Evolutionary conservation across 139 green algal species (phyloP).

Genomic region (Ettlia oleoabundans): DNA sequence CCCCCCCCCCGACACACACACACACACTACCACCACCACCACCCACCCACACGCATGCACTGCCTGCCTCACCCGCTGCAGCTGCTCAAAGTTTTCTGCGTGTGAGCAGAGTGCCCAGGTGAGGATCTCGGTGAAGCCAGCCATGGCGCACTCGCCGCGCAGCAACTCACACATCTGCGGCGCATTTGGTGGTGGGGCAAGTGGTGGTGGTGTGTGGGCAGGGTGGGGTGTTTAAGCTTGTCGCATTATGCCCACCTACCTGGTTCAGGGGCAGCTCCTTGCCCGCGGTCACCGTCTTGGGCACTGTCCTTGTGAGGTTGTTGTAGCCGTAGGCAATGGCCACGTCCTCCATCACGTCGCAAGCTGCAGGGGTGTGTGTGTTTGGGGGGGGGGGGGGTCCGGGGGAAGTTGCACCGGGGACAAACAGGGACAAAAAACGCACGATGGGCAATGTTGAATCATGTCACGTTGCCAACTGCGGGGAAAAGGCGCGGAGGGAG

Average conservation of each 20-base stretch:
- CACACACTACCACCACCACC: too few relatives aligned
- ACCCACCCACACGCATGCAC: too few relatives aligned
- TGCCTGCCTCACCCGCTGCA: conserved; percentile 50
- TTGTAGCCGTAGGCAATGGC: conserved; percentile 99
- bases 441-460: not conserved
- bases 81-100: conserved; percentile 87
- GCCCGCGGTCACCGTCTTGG: conserved; percentile 70
- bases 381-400: not conserved
- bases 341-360: conserved; percentile 98
- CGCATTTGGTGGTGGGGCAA: not conserved
- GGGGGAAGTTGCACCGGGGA: too few relatives aligned
- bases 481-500: not conserved
- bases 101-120: conserved; percentile 91
- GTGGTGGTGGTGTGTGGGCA: not conserved
- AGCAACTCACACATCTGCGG: conserved; percentile 35
- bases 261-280: conserved; percentile 93
- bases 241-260: conserved; percentile 83
- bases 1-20: too few relatives aligned
- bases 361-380: conserved; percentile 63
- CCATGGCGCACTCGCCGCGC: conserved; percentile 32
- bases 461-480: not conserved
- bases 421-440: not conserved
- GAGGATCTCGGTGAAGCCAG: conserved; percentile 81
- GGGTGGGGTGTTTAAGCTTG: too few relatives aligned
- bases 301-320: conserved; percentile 83